Evolutionary conservation across 2,329 filamentous ascomycete species (phyloP).

Genomic region (Fusarium protoensiforme): DNA sequence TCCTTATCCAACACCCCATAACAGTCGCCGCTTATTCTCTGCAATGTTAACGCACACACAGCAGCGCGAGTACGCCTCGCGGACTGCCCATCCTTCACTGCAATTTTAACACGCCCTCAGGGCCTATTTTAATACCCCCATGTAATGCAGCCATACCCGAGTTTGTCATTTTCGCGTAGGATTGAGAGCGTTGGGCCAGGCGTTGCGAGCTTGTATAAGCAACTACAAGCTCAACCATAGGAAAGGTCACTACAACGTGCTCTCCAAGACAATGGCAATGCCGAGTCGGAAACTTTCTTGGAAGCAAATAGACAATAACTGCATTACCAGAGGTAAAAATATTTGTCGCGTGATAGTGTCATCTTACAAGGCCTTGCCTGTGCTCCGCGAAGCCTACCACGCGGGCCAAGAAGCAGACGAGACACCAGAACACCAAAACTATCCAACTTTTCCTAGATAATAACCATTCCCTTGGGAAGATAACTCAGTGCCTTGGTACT

Average conservation of each 20-base stretch:
- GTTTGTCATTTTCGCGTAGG: not conserved
- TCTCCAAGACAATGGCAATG: not conserved
- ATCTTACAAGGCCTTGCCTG: not conserved
- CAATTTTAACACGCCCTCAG: not conserved
- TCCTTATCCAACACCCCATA: too few relatives aligned
- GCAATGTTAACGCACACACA: too few relatives aligned
- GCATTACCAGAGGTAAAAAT: fast-evolving
- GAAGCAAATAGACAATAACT: not conserved
- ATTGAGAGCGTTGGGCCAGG: not conserved
- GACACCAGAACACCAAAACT: not conserved
- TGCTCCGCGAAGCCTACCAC: not conserved
- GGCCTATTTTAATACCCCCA: not conserved
- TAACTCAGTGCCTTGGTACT: fast-evolving
- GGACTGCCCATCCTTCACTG: not conserved
- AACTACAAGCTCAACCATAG: not conserved
- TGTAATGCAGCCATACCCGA: fast-evolving
- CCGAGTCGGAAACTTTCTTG: not conserved
- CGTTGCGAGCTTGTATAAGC: not conserved
- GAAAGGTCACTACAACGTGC: not conserved
- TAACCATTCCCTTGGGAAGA: not conserved
- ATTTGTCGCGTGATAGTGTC: not conserved
- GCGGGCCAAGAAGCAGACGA: not conserved
- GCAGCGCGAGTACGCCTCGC: too few relatives aligned
- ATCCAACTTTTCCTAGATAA: not conserved
- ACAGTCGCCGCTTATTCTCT: too few relatives aligned